Evolutionary conservation across 805 yeast genomes (phyloP).

Genomic region (Pichia cephalocereana): DNA sequence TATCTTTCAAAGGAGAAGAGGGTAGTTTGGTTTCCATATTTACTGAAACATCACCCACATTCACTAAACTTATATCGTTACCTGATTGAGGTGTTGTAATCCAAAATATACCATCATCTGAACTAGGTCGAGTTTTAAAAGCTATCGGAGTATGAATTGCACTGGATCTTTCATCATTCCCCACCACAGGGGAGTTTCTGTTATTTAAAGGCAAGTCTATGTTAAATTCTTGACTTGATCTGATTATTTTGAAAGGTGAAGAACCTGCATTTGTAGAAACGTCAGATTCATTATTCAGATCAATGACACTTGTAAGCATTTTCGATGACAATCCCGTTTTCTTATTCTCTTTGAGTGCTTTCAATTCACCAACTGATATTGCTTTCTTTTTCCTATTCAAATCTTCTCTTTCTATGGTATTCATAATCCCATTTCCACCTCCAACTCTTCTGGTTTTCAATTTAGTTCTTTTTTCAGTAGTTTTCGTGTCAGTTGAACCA

Average conservation of each 20-base stretch:
- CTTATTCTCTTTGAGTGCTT: neutral
- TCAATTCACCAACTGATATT: constrained; percentile 2
- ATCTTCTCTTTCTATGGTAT: neutral
- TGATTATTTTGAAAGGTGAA: constrained; percentile 5
- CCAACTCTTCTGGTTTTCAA: neutral
- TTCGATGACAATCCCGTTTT: neutral
- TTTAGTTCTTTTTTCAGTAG: neutral
- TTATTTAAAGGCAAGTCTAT: neutral
- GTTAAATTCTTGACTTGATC: constrained; percentile 9
- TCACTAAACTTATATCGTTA: neutral
- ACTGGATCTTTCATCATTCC: neutral
- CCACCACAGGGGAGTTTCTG: neutral
- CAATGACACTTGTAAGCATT: neutral
- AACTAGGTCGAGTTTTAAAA: constrained; percentile 14
- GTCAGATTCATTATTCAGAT: constrained; percentile 2
- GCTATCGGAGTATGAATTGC: constrained; percentile 1
- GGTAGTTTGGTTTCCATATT: constrained; percentile 15
- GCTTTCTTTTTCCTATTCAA: neutral
- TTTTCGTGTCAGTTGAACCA: neutral
- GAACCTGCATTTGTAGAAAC: neutral
- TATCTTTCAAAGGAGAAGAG: constrained; percentile 35
- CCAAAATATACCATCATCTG: constrained; percentile 33
- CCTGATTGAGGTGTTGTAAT: constrained; percentile 27
- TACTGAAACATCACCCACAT: neutral
- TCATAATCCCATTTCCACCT: neutral